These are phyloP conservation scores for Plectosphaerella cucumerina DNA, from an alignment of 2,329 filamentous ascomycete genomes.

Conservation along the genomic window DNA sequence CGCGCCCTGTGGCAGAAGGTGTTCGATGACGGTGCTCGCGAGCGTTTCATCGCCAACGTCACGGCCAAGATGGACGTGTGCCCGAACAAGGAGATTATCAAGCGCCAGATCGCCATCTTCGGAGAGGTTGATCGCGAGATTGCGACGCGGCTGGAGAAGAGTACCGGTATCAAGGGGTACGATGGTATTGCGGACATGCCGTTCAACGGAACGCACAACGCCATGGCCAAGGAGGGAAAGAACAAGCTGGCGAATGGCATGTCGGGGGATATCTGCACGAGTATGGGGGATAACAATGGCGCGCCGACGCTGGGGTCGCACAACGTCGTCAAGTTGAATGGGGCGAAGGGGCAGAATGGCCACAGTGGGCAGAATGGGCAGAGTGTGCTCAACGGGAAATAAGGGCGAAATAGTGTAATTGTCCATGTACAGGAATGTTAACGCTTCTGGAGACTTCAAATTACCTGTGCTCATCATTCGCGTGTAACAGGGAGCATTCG, in stretches of 20 bases:
- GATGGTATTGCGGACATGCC: conserved; percentile 47
- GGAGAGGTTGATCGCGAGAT: conserved; percentile 57
- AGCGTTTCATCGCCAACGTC: conserved; percentile 57
- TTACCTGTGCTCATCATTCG: too few species aligned
- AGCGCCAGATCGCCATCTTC: conserved; percentile 62
- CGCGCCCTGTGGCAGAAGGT: conserved; percentile 58
- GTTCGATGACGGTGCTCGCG: conserved; percentile 52
- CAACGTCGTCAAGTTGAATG: background rate
- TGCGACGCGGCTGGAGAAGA: conserved; percentile 55
- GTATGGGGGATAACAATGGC: conserved; percentile 3
- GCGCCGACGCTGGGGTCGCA: conserved; percentile 3
- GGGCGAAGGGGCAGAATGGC: too few species aligned
- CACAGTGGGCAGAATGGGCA: background rate
- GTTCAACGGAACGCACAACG: conserved; percentile 60
- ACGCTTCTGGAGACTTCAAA: too few species aligned
- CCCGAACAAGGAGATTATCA: conserved; percentile 54
- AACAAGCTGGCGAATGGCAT: conserved; percentile 48
- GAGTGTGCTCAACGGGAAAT: too few species aligned
- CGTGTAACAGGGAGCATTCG: too few species aligned
- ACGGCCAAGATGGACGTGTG: conserved; percentile 58
- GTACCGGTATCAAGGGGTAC: conserved; percentile 57
- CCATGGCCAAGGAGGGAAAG: conserved; percentile 46
- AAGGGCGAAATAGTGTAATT: too few species aligned
- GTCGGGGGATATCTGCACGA: conserved; percentile 7
- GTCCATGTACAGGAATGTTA: too few species aligned